Evolutionary conservation across 140 eudicot genomes (phyloP), one percentile per base, ranked within the genome.

Genomic region (Stevia rebaudiana): DNA sequence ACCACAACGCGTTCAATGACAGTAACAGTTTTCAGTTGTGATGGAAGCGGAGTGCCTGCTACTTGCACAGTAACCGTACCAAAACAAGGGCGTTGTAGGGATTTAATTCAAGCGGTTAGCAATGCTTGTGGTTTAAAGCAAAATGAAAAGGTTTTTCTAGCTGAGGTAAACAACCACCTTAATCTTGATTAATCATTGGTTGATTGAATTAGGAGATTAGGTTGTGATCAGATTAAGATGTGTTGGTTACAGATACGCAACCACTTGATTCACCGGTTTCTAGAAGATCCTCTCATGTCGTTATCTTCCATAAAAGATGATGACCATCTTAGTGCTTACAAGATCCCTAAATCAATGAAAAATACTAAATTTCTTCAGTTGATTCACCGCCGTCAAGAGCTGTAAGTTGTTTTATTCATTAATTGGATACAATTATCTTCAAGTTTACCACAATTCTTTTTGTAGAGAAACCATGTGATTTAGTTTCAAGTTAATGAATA

Each of bases 21-120:
- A 1, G 95, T 88, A n/a, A 92, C 95, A 6, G 80, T 92, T 60
- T 88, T 92, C 54, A 85, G 95, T 62, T 82, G 96, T 37, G 94
- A 92, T 31, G 98, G 96, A 77, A 85, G 87, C 74, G 82, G 87
- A 2, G 72, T 85, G 51, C 96, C 98, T 11, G 70, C 84, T 69
- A 84, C 88, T 65, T 88, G 82, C 75, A 83, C 96, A 2, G 83
- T 92, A 42, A 80, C 77, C 55, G 87, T 92, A 47, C 96, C 95
- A 23, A 92, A 85, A 81, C 98, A 83, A 82, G 98, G 98, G 43
- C 87, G 96, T 49, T 85, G 92, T 52, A 78, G 86, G 75, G 98
- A 92, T 71, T 78, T 92, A 74, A 74, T 83, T 63, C 95, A 88
- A 74, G 92, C 96, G 37, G 79, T 92, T 63, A 74, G 86, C 70